Evolutionary conservation across 1,139 yeast species (phyloP).

Genomic region (Arxiozyma heterogenica): DNA sequence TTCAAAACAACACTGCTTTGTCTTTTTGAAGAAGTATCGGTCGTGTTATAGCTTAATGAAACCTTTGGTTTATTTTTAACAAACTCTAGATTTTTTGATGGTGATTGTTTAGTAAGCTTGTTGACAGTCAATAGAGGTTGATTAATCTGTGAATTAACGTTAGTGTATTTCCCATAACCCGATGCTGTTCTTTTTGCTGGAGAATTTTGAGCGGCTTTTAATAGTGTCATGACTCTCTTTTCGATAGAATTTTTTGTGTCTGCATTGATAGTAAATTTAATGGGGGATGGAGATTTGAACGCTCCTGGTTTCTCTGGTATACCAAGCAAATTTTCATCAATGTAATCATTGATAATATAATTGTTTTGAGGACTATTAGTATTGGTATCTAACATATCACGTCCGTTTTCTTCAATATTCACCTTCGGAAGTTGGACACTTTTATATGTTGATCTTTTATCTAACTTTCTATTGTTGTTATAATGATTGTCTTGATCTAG

Average conservation of each 20-base stretch:
- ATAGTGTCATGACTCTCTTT: constrained; percentile 45
- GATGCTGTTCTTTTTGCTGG: constrained; percentile 41
- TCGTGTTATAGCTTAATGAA: neutral
- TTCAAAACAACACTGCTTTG: constrained; percentile 10
- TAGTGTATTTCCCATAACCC: constrained; percentile 54
- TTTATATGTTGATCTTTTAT: neutral
- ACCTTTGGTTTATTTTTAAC: neutral
- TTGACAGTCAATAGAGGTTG: neutral
- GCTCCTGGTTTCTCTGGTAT: neutral
- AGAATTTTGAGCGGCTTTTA: constrained; percentile 34
- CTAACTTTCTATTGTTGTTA: neutral
- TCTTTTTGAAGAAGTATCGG: constrained; percentile 1
- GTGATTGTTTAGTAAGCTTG: neutral
- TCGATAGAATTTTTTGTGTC: constrained; percentile 38
- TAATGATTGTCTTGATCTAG: neutral
- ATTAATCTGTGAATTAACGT: constrained; percentile 10
- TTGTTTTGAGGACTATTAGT: too few species aligned
- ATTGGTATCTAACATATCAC: neutral
- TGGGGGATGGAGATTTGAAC: constrained; percentile 6
- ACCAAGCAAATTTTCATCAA: neutral
- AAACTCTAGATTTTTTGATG: neutral
- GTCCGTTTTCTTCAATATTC: neutral
- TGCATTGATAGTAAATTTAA: constrained; percentile 7
- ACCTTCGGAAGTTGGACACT: neutral
- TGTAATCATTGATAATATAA: neutral